Evolutionary conservation across 2,329 filamentous ascomycete species (phyloP).

Genomic region (Colletotrichum lindemuthianum): DNA sequence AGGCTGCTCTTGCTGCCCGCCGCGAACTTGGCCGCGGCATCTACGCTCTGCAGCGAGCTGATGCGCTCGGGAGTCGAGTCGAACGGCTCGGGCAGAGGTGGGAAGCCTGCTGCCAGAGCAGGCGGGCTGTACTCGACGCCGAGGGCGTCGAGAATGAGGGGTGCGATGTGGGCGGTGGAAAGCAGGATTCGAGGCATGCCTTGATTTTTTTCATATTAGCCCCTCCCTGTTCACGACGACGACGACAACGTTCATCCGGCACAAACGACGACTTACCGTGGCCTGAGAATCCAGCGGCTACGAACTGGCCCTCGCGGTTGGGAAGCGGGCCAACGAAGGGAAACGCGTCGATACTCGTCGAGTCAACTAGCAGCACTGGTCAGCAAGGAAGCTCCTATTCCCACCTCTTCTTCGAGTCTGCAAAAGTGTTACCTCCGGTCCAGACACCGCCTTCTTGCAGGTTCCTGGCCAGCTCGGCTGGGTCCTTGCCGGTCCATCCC

Average conservation of each 20-base stretch:
- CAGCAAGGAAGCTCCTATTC: too few relatives aligned
- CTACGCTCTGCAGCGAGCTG: background rate
- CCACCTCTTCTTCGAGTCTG: too few relatives aligned
- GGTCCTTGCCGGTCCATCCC: background rate
- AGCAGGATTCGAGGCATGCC: constrained; percentile 9
- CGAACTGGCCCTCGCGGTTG: background rate
- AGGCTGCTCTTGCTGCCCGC: background rate
- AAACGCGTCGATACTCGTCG: constrained; percentile 11
- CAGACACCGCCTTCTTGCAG: constrained; percentile 2
- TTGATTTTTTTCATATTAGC: background rate
- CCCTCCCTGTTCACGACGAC: too few relatives aligned
- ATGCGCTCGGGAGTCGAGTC: constrained; percentile 1
- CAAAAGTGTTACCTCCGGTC: background rate
- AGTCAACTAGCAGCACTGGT: background rate
- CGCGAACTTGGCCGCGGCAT: background rate
- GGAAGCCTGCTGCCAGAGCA: background rate
- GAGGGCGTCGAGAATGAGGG: background rate
- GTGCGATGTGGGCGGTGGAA: constrained; percentile 1
- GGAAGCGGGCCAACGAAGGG: constrained; percentile 1
- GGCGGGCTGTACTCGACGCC: background rate
- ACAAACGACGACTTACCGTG: background rate
- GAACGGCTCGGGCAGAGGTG: constrained; percentile 1
- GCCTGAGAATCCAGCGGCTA: background rate
- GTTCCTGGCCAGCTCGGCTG: background rate
- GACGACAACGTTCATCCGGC: too few relatives aligned